A percentile compares a stretch with the other conserved stretches of the same genome.
Evolutionary conservation across 2,329 filamentous ascomycete genomes (phyloP).

Genomic region (Cadophora gregata): DNA sequence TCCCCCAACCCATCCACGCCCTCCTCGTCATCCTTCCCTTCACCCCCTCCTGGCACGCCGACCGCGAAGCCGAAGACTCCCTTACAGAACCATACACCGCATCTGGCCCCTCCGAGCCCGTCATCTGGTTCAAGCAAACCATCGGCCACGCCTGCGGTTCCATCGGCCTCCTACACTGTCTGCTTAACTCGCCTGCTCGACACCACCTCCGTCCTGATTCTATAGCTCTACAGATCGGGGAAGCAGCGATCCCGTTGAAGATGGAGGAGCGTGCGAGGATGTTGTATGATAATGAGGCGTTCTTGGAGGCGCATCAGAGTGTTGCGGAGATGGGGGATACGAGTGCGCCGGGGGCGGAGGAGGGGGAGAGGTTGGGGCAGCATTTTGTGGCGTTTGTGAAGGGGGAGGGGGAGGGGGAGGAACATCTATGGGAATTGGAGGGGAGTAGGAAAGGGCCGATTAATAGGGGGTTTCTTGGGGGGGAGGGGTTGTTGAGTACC

Average conservation of each 20-base stretch:
- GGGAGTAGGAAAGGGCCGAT: slow-evolving; percentile 71
- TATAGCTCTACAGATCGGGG: slow-evolving; percentile 45
- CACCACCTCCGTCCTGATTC: slow-evolving; percentile 51
- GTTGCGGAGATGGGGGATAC: slow-evolving; percentile 83
- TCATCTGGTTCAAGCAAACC: slow-evolving; percentile 94
- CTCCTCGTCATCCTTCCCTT: slow-evolving; percentile 93
- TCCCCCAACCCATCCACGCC: slow-evolving; percentile 86
- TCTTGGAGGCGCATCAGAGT: slow-evolving; percentile 79
- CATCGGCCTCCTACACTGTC: slow-evolving; percentile 85
- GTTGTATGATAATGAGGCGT: slow-evolving; percentile 75
- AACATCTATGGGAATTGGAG: slow-evolving; percentile 74
- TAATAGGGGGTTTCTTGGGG: slow-evolving; percentile 59
- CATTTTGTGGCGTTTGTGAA: slow-evolving; percentile 98
- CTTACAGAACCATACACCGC: slow-evolving; percentile 67
- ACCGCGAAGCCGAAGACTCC: slow-evolving; percentile 76
- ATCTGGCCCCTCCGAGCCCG: slow-evolving; percentile 72
- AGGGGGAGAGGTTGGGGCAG: slow-evolving; percentile 77
- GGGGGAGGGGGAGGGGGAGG: slow-evolving; percentile 62
- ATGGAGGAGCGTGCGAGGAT: slow-evolving; percentile 72
- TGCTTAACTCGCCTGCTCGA: slow-evolving; percentile 77
- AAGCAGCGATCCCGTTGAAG: slow-evolving; percentile 70
- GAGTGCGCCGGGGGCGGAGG: slow-evolving; percentile 70
- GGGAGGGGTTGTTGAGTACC: slow-evolving; percentile 75
- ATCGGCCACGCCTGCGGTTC: slow-evolving; percentile 93
- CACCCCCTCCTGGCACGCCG: slow-evolving; percentile 77